Percentiles rank a stretch among this genome's conserved stretches.
phyloP scores from a whole-genome alignment of 2,329 filamentous ascomycete genomes.

The Coniochaeta hoffmannii region DNA sequence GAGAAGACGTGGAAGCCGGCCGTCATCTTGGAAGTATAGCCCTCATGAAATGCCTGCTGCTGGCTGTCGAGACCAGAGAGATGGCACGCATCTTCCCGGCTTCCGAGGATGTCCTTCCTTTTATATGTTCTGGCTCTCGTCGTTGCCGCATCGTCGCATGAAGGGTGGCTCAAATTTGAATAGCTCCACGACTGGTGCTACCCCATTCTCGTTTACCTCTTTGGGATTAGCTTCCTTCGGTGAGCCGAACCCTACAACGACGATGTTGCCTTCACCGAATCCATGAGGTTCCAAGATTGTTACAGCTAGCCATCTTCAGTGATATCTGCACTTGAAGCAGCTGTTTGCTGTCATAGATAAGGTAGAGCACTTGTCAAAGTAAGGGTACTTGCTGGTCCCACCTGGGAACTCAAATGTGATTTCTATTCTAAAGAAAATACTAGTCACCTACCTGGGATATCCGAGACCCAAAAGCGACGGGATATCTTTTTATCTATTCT shows the following conservation, averaged over 20 bases:
- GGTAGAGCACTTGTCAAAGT: no score
- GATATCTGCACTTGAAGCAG: no score
- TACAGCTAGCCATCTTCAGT: no score
- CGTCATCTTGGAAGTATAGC: background rate
- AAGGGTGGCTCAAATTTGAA: background rate
- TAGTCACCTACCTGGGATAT: no score
- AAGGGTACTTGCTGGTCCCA: no score
- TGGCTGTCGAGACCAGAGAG: background rate
- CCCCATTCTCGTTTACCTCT: slow-evolving; percentile 1
- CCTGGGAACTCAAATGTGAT: no score
- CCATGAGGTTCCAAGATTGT: no score
- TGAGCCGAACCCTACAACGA: background rate
- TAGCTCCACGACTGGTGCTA: background rate
- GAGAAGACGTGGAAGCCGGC: slow-evolving; percentile 14
- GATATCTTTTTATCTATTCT: no score
- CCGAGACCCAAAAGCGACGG: no score
- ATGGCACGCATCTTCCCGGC: background rate
- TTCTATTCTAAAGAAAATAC: no score
- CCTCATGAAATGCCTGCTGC: background rate
- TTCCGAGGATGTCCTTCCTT: background rate
- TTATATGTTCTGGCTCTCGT: background rate
- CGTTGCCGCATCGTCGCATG: background rate
- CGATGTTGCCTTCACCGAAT: no score
- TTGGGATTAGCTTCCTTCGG: background rate
- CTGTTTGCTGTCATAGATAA: no score